Evolutionary conservation across 2,329 filamentous ascomycete genomes (phyloP).

Genomic region (Sporothrix schenckii): DNA sequence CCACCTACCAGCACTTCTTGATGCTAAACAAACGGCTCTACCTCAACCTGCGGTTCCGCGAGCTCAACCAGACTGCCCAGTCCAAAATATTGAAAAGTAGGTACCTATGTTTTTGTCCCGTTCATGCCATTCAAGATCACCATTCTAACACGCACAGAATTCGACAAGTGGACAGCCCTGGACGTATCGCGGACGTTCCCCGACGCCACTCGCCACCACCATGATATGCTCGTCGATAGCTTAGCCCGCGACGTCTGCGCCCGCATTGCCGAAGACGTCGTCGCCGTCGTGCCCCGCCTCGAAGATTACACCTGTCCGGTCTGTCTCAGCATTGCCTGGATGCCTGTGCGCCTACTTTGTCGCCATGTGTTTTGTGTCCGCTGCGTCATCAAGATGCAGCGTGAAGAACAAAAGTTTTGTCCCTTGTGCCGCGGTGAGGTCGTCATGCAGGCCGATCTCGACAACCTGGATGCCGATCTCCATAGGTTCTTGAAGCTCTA

Average conservation of each 20-base stretch:
- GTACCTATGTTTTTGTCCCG: no score
- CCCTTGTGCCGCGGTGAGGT: conserved; percentile 75
- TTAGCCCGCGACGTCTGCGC: conserved; percentile 77
- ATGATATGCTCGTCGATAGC: conserved; percentile 66
- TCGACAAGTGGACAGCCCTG: conserved; percentile 81
- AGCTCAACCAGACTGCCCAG: conserved; percentile 77
- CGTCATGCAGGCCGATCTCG: conserved; percentile 70
- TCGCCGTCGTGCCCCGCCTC: conserved; percentile 76
- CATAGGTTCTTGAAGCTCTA: conserved; percentile 72
- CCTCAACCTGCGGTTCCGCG: conserved; percentile 80
- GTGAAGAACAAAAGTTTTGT: conserved; percentile 67
- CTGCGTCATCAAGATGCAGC: conserved; percentile 79
- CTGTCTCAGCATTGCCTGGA: conserved; percentile 77
- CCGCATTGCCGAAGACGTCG: conserved; percentile 70
- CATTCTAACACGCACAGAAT: conserved; percentile 57
- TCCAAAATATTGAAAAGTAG: conserved; percentile 82
- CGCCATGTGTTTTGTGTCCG: conserved; percentile 80
- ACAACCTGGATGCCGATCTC: conserved; percentile 70
- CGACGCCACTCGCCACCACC: conserved; percentile 51
- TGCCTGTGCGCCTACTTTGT: conserved; percentile 76
- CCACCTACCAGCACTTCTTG: conserved; percentile 70
- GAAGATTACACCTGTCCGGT: conserved; percentile 83
- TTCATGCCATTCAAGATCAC: no score
- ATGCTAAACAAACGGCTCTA: conserved; percentile 74
- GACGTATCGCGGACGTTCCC: conserved; percentile 68